These are phyloP conservation scores for Lactarius vividus DNA, from an alignment of 768 basidiomycete species.

Conservation along the genomic window DNA sequence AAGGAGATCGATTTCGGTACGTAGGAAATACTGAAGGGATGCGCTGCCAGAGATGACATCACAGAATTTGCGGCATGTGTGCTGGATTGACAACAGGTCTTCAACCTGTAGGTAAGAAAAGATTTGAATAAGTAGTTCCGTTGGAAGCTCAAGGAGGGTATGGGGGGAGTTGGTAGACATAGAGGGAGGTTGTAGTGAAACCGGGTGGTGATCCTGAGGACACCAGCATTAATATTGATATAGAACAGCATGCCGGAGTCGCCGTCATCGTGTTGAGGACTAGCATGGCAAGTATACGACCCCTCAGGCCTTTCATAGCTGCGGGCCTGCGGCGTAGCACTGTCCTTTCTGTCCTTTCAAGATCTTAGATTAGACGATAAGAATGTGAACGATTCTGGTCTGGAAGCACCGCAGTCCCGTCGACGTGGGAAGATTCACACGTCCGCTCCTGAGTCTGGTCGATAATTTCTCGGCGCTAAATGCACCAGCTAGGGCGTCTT, in stretches of 20 bases:
- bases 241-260: neutral
- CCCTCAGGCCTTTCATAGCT: neutral
- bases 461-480: neutral
- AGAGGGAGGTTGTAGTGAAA: neutral
- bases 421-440: neutral
- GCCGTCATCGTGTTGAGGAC: neutral
- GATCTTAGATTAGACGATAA: neutral
- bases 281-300: neutral
- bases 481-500: conserved; percentile 46
- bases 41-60: neutral
- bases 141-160: neutral
- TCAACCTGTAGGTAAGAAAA: neutral
- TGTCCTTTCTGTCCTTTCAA: neutral
- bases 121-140: conserved; percentile 2
- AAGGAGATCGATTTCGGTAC: neutral
- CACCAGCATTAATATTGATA: neutral
- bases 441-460: too few relatives aligned
- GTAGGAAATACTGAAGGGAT: conserved; percentile 7
- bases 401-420: neutral
- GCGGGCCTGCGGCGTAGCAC: neutral
- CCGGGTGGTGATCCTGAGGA: neutral
- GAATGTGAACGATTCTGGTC: neutral
- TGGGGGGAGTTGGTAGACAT: neutral
- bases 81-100: conserved; percentile 4
- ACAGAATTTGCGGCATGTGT: neutral